These are phyloP conservation scores for Schizosaccharomyces cryophilus DNA, from an alignment of 805 yeast genomes.

Conservation along the genomic window DNA sequence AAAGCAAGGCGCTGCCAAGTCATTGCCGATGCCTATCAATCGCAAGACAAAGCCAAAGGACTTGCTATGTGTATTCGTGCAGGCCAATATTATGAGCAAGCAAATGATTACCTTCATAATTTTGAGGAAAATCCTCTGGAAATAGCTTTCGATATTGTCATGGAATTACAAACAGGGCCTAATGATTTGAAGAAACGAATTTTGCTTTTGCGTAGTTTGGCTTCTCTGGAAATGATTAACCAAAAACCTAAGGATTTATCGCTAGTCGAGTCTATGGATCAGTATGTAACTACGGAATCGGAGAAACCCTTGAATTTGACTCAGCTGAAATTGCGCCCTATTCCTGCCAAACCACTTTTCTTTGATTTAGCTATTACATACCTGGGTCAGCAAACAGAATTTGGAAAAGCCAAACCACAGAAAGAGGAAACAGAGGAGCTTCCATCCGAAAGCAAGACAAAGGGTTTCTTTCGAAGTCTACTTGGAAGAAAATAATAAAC, in stretches of 20 bases:
- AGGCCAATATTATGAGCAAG: not conserved
- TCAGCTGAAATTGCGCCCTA: slow-evolving; percentile 17
- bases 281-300: not conserved
- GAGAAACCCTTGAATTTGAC: not conserved
- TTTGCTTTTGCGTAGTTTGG: not conserved
- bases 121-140: not conserved
- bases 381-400: slow-evolving; percentile 16
- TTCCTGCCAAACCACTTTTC: slow-evolving; percentile 64
- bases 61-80: not conserved
- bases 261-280: not conserved
- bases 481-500: not conserved
- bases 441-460: not conserved
- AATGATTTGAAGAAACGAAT: not conserved
- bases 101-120: not conserved
- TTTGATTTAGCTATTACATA: slow-evolving; percentile 80
- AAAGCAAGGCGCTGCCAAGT: not conserved
- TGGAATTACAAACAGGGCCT: not conserved
- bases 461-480: not conserved
- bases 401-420: not conserved
- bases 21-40: not conserved
- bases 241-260: not conserved
- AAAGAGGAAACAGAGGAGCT: not conserved
- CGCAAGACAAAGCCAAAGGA: not conserved
- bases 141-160: not conserved
- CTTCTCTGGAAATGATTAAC: not conserved